Conservation (phyloP, 2,329 filamentous ascomycete species). For the Arthrinium puccinioides region DNA sequence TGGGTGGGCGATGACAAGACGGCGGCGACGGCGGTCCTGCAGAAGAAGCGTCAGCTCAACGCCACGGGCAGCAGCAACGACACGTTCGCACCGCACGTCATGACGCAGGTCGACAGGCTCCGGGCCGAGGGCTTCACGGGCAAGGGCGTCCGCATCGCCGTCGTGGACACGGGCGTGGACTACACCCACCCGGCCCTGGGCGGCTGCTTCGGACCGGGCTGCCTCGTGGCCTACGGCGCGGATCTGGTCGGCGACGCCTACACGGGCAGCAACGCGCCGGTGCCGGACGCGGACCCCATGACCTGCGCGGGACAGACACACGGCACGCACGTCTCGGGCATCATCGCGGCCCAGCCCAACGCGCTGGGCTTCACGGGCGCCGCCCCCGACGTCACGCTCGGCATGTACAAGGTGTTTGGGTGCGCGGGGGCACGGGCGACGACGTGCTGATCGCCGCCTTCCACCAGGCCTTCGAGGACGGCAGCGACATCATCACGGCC, state of each 20-base stretch:
- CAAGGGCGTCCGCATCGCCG: slow-evolving; percentile 43
- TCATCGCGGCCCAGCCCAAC: slow-evolving; percentile 47
- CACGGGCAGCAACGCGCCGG: slow-evolving; percentile 23
- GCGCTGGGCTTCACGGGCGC: slow-evolving; percentile 48
- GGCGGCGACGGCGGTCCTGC: slow-evolving; percentile 15
- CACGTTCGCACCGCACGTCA: slow-evolving; percentile 41
- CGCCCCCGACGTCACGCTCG: slow-evolving; percentile 47
- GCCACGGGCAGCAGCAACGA: slow-evolving; percentile 25
- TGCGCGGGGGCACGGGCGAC: slow-evolving; percentile 42
- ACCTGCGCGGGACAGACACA: slow-evolving; percentile 40
- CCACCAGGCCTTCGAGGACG: slow-evolving; percentile 53
- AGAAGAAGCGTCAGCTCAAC: slow-evolving; percentile 27
- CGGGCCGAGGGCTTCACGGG: slow-evolving; percentile 39
- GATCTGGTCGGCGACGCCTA: slow-evolving; percentile 53
- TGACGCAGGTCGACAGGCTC: slow-evolving; percentile 50
- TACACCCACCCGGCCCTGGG: slow-evolving; percentile 58
- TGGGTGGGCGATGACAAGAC: slow-evolving; percentile 30
- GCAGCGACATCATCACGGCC: slow-evolving; percentile 48
- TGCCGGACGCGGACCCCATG: slow-evolving; percentile 16
- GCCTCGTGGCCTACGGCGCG: slow-evolving; percentile 48
- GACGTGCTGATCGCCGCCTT: slow-evolving; percentile 54
- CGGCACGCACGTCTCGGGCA: slow-evolving; percentile 56
- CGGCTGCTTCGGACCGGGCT: slow-evolving; percentile 54
- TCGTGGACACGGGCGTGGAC: slow-evolving; percentile 52
- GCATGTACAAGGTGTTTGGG: slow-evolving; percentile 51